Conservation (phyloP, 2,329 filamentous ascomycete genomes). For the Paecilomyces fulvus region DNA sequence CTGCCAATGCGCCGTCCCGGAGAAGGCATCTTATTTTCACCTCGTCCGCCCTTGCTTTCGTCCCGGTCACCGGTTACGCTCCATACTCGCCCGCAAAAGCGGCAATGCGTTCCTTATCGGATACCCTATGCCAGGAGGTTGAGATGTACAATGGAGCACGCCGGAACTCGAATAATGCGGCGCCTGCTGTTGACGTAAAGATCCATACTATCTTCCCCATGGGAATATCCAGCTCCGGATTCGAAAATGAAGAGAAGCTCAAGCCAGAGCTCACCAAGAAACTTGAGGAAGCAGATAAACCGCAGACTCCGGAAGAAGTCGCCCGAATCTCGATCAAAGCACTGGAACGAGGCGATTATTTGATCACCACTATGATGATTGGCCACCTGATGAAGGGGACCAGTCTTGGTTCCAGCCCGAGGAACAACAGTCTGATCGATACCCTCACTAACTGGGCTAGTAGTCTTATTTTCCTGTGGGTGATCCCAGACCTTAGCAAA, state of each 20-base stretch:
- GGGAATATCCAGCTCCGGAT: conserved; percentile 69
- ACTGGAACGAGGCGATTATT: conserved; percentile 71
- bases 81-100: conserved; percentile 80
- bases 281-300: conserved; percentile 74
- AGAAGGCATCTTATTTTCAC: conserved; percentile 79
- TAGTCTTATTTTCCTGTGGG: conserved; percentile 47
- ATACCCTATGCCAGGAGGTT: conserved; percentile 75
- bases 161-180: conserved; percentile 27
- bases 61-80: conserved; percentile 70
- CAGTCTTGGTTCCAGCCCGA: conserved; percentile 43
- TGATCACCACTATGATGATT: conserved; percentile 67
- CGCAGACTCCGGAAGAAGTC: conserved; percentile 69
- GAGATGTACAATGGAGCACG: conserved; percentile 69
- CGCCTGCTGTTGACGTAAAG: conserved; percentile 58
- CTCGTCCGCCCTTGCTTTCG: conserved; percentile 65
- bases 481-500: conserved; percentile 48
- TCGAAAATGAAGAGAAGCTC: conserved; percentile 63
- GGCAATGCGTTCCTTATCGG: conserved; percentile 73
- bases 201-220: conserved; percentile 78
- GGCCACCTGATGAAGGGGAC: conserved; percentile 62
- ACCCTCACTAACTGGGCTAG: conserved; percentile 48
- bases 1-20: conserved; percentile 16
- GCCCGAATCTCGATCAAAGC: conserved; percentile 61
- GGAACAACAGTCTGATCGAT: conserved; percentile 46
- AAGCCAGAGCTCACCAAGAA: conserved; percentile 75